Base-by-base conservation (phyloP, 805 yeast genomes). In the Candida germanica region DNA sequence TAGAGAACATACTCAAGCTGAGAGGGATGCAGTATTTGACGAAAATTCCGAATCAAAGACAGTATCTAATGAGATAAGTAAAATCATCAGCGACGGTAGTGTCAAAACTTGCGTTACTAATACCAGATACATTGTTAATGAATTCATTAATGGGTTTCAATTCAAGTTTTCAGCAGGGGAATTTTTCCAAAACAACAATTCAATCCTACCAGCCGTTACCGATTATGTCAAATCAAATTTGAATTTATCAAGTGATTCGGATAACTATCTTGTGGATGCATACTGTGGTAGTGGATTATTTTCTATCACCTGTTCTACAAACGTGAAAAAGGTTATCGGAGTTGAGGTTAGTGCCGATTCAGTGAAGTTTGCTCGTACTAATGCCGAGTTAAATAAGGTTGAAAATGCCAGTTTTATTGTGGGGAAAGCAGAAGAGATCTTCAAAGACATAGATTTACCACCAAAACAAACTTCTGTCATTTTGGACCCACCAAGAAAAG, bases 251-350 rank as follows among this genome's bases (percentile, higher is more conserved):
- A 54, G 59, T 4, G 68, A 66, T 14, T 64, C 59, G 5, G 69
- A 67, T 20, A 75, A 77, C 50, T 87, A 80, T 54, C 64, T 89
- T 32, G 95, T 89, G 18, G 98, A 89, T 59, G 95, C 97, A 0
- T 89, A 89, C 64, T 89, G 98, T 69, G 98, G 98, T 1, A 85
- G 95, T 3, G 98, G 98, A 0, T 66, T 93, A 28, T 93, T 93
- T 61, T 84, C 94, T 43, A 81, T 93, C 39, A 80, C 96, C 6
- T 83, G 95, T 49, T 82, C 93, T 19, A 61, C 73, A 15, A 81
- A 84, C 12, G 95, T 89, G n/a, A 82, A 83, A 29, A 73, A 75
- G 49, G 95, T 87, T 3, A 75, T 87, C 43, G 98, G 98, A 22
- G 98, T 91, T 19, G 98, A 91, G 58, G 88, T 91, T 9, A 80